A percentile compares a stretch with the other conserved stretches of the same genome.
Conservation (phyloP, 202 grass and related monocot genomes). For the Schoenoplectus tabernaemontani region DNA sequence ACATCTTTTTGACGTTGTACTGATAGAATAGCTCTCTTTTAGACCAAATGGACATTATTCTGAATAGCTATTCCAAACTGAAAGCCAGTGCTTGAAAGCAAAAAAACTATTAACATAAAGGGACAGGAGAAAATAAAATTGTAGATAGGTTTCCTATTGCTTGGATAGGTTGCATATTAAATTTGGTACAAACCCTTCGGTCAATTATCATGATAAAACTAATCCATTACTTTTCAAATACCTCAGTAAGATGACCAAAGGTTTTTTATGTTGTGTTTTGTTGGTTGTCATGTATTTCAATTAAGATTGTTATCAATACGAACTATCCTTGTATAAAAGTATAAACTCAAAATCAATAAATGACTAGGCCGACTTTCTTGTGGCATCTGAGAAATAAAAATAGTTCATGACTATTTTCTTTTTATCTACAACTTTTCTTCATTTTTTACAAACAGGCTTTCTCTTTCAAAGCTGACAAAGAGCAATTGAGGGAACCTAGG, state of each 20-base stretch:
- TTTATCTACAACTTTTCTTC: not conserved
- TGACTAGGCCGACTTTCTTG: not conserved
- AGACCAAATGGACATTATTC: not conserved
- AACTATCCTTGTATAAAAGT: not conserved
- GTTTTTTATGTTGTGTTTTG: too few species aligned
- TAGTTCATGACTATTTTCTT: not conserved
- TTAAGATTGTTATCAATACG: not conserved
- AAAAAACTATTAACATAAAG: not conserved
- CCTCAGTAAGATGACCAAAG: not conserved
- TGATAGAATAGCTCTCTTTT: not conserved
- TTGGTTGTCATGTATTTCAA: not conserved
- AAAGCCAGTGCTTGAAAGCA: not conserved
- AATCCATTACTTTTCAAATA: not conserved
- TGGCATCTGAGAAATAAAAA: not conserved
- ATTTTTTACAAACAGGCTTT: slow-evolving; percentile 46
- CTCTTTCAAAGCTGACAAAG: slow-evolving; percentile 70
- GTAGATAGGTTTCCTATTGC: not conserved
- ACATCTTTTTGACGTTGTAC: not conserved
- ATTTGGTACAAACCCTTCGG: not conserved
- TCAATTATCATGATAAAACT: not conserved
- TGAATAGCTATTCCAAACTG: not conserved
- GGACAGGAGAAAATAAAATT: not conserved
- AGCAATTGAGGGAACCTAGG: slow-evolving; percentile 46
- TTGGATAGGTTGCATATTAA: not conserved
- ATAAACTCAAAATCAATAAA: not conserved